Evolutionary conservation across 257 asterid genomes (phyloP), one percentile per base, ranked within the genome.

Genomic region (Agastache rugosa): DNA sequence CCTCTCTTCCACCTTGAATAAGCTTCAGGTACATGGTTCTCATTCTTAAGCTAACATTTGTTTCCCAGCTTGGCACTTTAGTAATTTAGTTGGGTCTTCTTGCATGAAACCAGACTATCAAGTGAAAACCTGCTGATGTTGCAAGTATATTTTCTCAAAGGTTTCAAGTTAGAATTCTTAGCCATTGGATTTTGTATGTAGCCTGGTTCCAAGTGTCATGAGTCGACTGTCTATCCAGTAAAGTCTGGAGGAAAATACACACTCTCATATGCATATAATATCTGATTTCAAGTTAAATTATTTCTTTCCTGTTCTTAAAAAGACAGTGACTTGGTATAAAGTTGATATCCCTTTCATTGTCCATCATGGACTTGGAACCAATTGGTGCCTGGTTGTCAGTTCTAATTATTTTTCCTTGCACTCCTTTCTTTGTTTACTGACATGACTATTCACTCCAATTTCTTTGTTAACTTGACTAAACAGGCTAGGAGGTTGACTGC

Each of bases 401-500:
- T 25, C 66, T 68, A 6, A 22, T 53, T 55, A 42, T 45, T 16
- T 25, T 63, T 16, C 37, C 37, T 16, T 11, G 14, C 20, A 17
- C 34, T 68, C 55, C 48, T 23, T 42, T 69, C 58, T 50, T 22
- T 47, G 59, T 84, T 79, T 68, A 45, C 63, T 72, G 60, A 16
- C 42, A 39, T 48, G 47, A 44, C 4, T 63, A 29, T 37, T 41
- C 1, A 42, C 63, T 61, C 77, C 51, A 16, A 59, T 78, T 64
- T 69, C 23, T 69, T 35, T 59, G 48, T 48, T 65, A 48, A 61
- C 62, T 74, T 82, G 66, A 50, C 81, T 59, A 77, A 63, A 65
- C 87, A 91, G 96, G 96, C 96, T 60, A 86, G 97, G 73, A 86
- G 94, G 77, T 80, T 89, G 96, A 76, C 85, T 71, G 93, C 96